Conservation (phyloP, 352 stramenopile genomes). For the Phytophthora pinifolia region DNA sequence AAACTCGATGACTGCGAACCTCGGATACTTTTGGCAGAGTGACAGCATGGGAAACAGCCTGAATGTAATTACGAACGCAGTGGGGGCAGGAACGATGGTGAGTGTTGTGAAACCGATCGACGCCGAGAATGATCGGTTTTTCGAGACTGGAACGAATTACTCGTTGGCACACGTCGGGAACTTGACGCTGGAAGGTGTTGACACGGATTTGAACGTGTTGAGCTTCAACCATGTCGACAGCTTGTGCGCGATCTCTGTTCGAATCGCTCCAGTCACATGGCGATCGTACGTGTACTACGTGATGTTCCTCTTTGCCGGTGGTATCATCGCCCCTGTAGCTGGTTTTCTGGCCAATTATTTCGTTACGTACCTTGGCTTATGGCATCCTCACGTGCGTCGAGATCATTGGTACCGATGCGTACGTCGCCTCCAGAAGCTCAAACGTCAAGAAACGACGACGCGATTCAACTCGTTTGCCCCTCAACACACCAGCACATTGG, state of each 20-base stretch:
- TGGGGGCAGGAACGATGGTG: constrained; percentile 50
- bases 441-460: constrained; percentile 68
- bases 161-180: constrained; percentile 42
- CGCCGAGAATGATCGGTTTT: constrained; percentile 49
- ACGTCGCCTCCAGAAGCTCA: constrained; percentile 70
- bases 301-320: constrained; percentile 68
- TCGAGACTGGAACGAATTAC: constrained; percentile 31
- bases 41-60: constrained; percentile 60
- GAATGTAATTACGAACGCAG: constrained; percentile 64
- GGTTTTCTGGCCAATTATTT: constrained; percentile 79
- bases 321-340: constrained; percentile 62
- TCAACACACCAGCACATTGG: constrained; percentile 48
- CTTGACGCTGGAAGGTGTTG: constrained; percentile 50
- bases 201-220: constrained; percentile 42
- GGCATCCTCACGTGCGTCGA: constrained; percentile 81
- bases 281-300: constrained; percentile 65
- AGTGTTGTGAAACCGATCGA: constrained; percentile 73
- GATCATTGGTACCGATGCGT: constrained; percentile 86
- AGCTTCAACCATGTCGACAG: constrained; percentile 49
- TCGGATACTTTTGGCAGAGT: constrained; percentile 72
- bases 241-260: constrained; percentile 65
- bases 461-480: constrained; percentile 83
- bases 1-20: constrained; percentile 49
- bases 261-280: constrained; percentile 57
- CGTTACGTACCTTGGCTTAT: constrained; percentile 76